Evolutionary conservation across 2,329 filamentous ascomycete species (phyloP).

Genomic region (Alternaria alternata): DNA sequence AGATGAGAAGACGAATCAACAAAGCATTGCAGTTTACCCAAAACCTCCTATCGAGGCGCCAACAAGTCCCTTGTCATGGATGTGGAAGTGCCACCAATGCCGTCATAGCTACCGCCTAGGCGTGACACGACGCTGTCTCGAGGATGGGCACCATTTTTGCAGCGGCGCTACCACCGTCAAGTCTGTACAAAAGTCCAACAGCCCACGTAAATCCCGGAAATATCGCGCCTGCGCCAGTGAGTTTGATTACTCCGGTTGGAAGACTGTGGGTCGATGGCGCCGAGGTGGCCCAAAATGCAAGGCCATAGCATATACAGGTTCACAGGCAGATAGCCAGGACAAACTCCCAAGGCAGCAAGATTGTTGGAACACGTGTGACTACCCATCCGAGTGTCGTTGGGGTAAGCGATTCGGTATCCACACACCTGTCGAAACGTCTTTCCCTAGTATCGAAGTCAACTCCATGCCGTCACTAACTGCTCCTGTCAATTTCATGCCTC

Average conservation of each 20-base stretch:
- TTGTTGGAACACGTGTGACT: conserved; percentile 57
- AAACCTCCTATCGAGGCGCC: conserved; percentile 31
- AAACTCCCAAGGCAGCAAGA: conserved; percentile 33
- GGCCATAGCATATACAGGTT: not conserved
- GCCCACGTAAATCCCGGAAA: conserved; percentile 25
- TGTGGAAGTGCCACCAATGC: conserved; percentile 64
- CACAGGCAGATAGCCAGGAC: not conserved
- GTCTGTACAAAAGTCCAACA: conserved; percentile 32
- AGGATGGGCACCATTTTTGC: conserved; percentile 64
- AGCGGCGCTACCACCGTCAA: conserved; percentile 55
- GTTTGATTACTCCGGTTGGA: conserved; percentile 64
- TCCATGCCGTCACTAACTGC: conserved; percentile 1
- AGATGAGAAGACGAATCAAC: not conserved
- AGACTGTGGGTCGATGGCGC: conserved; percentile 56
- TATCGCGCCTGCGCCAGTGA: conserved; percentile 58
- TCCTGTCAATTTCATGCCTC: conserved; percentile 11
- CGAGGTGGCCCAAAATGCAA: conserved; percentile 21
- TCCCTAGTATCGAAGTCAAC: conserved; percentile 3
- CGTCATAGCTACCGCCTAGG: conserved; percentile 57
- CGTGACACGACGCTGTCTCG: conserved; percentile 61
- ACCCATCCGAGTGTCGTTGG: conserved; percentile 57
- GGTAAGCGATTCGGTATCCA: conserved; percentile 41
- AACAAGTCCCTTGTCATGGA: conserved; percentile 53
- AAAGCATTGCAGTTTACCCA: conserved; percentile 18
- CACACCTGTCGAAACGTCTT: conserved; percentile 23